phyloP scores from a whole-genome alignment of 306 rosid species.

The Quercus rubra region DNA sequence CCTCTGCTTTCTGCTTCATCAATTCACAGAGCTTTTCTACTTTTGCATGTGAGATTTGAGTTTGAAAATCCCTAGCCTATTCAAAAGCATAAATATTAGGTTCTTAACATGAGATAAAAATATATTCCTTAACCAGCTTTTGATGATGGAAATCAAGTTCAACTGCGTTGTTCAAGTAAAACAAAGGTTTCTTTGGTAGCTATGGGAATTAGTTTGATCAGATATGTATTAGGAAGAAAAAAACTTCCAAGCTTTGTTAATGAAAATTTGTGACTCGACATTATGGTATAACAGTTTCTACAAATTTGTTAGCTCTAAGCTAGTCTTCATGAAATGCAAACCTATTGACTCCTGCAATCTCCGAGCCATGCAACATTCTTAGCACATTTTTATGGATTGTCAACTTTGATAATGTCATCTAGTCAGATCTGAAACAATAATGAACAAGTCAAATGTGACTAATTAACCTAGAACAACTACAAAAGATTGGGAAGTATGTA shows the following conservation, averaged over 20 bases:
- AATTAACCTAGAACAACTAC: too few relatives aligned
- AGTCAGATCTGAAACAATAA: background rate
- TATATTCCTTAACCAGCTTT: too few relatives aligned
- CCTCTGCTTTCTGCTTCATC: constrained; percentile 78
- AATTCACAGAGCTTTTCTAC: constrained; percentile 80
- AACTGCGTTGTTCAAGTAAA: background rate
- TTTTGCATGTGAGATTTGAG: constrained; percentile 70
- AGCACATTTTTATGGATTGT: background rate
- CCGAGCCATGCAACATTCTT: background rate
- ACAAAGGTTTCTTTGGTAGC: background rate
- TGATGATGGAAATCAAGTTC: too few relatives aligned
- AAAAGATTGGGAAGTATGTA: too few relatives aligned
- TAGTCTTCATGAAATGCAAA: background rate
- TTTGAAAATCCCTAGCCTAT: constrained; percentile 78
- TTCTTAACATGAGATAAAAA: background rate
- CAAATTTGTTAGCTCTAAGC: background rate
- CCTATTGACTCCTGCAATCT: background rate
- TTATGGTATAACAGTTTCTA: background rate
- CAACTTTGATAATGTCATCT: background rate
- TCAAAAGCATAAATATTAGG: constrained; percentile 11
- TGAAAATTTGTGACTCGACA: too few relatives aligned
- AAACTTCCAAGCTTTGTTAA: too few relatives aligned
- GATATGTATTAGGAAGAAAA: background rate
- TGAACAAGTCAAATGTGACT: too few relatives aligned
- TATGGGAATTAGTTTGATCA: background rate